Evolutionary conservation across 1,139 yeast species (phyloP).

Genomic region (Magnusiomyces suaveolens): DNA sequence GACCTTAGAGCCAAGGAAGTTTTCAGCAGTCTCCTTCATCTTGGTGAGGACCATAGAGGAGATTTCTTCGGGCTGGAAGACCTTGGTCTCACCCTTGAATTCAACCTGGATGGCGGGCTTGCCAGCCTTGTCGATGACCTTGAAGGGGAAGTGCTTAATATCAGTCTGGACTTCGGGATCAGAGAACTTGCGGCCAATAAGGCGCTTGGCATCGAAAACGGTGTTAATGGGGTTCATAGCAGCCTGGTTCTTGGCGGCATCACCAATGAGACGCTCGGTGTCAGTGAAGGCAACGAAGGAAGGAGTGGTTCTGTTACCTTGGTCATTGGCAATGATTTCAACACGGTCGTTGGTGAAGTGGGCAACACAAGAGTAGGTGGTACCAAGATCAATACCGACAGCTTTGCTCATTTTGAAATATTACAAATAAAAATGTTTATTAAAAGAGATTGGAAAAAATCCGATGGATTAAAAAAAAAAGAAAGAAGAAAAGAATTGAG

Average conservation of each 20-base stretch:
- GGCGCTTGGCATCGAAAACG: conserved; percentile 93
- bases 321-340: conserved; percentile 93
- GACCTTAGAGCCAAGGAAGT: conserved; percentile 75
- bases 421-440: not conserved
- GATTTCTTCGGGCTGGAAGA: conserved; percentile 91
- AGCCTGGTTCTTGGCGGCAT: conserved; percentile 97
- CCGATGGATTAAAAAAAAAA: not conserved
- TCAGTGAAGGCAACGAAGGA: conserved; percentile 94
- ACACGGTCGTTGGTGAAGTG: conserved; percentile 83
- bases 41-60: conserved; percentile 90
- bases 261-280: conserved; percentile 95
- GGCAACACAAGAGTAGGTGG: conserved; percentile 97
- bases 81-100: conserved; percentile 87
- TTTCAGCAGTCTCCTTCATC: conserved; percentile 95
- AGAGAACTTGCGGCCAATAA: conserved; percentile 84
- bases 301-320: conserved; percentile 97
- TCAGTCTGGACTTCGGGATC: conserved; percentile 88
- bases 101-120: conserved; percentile 40
- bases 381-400: conserved; percentile 84
- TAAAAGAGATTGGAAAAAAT: not conserved
- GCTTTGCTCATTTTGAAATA: conserved; percentile 28
- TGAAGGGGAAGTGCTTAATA: conserved; percentile 94
- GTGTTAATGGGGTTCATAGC: conserved; percentile 95
- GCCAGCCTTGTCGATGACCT: conserved; percentile 59
- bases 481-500: not conserved